These are phyloP conservation scores for Nannizziopsis barbatae DNA, from an alignment of 2,329 filamentous ascomycete genomes.

Conservation along the genomic window DNA sequence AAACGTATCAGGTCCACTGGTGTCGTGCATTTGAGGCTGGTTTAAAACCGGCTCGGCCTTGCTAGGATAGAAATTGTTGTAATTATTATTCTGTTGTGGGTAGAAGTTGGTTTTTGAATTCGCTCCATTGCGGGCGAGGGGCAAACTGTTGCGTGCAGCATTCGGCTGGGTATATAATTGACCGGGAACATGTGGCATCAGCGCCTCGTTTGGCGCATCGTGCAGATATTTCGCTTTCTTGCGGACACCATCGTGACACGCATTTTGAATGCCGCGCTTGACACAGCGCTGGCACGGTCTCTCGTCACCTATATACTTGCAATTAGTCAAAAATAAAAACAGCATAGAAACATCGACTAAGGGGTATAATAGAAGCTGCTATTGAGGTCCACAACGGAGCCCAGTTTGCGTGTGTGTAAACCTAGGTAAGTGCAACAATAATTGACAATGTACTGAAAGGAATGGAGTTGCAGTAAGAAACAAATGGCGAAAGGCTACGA, in stretches of 20 bases:
- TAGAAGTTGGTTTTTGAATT: constrained; percentile 36
- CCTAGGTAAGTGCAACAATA: constrained; percentile 1
- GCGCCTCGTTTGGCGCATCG: constrained; percentile 79
- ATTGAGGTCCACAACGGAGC: not conserved
- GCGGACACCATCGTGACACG: constrained; percentile 88
- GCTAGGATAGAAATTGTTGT: constrained; percentile 32
- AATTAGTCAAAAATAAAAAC: constrained; percentile 16
- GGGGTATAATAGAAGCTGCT: constrained; percentile 3
- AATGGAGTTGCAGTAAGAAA: constrained; percentile 1
- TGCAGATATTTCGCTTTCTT: constrained; percentile 99
- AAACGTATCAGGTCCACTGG: constrained; percentile 40
- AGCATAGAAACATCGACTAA: constrained; percentile 21
- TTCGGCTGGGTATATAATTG: constrained; percentile 46
- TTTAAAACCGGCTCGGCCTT: constrained; percentile 22
- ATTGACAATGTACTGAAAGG: not conserved
- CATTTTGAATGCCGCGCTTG: constrained; percentile 80
- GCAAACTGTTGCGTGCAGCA: constrained; percentile 25
- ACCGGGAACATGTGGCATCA: constrained; percentile 72
- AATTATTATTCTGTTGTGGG: constrained; percentile 23
- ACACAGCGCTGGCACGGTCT: constrained; percentile 88
- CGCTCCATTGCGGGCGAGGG: constrained; percentile 20
- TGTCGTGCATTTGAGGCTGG: constrained; percentile 16
- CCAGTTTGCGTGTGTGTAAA: constrained; percentile 7
- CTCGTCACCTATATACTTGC: constrained; percentile 62
- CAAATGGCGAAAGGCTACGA: constrained; percentile 9